phyloP scores from a whole-genome alignment of 805 yeast species.

The Jamesozyma lodderae region DNA sequence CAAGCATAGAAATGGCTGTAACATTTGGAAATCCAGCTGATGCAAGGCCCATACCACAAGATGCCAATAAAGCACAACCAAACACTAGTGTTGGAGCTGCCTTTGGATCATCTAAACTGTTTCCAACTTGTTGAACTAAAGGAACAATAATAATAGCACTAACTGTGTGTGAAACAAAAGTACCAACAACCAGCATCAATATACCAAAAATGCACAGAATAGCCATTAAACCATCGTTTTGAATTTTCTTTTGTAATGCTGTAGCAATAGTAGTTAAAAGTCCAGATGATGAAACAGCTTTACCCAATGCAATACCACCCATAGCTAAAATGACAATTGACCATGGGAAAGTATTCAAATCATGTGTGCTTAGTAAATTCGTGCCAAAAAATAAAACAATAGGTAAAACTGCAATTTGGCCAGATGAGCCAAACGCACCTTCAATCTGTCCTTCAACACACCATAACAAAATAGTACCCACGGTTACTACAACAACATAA shows the following conservation, averaged over 20 bases:
- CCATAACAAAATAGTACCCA: slow-evolving; percentile 77
- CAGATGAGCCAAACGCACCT: slow-evolving; percentile 79
- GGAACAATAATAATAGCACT: slow-evolving; percentile 92
- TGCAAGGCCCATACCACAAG: slow-evolving; percentile 96
- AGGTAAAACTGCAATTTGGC: slow-evolving; percentile 81
- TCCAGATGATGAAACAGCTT: slow-evolving; percentile 89
- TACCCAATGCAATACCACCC: slow-evolving; percentile 96
- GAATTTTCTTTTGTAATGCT: slow-evolving; percentile 55
- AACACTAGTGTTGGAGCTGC: slow-evolving; percentile 43
- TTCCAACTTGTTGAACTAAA: slow-evolving; percentile 80
- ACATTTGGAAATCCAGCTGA: slow-evolving; percentile 97
- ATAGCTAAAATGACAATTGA: slow-evolving; percentile 88
- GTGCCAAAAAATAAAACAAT: slow-evolving; percentile 83
- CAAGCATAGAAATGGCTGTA: slow-evolving; percentile 90
- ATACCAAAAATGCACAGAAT: slow-evolving; percentile 76
- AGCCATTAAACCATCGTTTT: slow-evolving; percentile 53
- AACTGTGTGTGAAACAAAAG: slow-evolving; percentile 93
- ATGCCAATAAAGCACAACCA: slow-evolving; percentile 55
- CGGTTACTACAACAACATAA: slow-evolving; percentile 59
- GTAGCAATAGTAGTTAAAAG: slow-evolving; percentile 69
- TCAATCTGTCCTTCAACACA: slow-evolving; percentile 73
- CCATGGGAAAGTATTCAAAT: slow-evolving; percentile 94
- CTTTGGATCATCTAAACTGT: slow-evolving; percentile 57
- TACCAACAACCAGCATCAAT: slow-evolving; percentile 76
- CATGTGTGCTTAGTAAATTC: slow-evolving; percentile 73